Evolutionary conservation across 257 asterid genomes (phyloP).

Genomic region (Penstemon barbatus): DNA sequence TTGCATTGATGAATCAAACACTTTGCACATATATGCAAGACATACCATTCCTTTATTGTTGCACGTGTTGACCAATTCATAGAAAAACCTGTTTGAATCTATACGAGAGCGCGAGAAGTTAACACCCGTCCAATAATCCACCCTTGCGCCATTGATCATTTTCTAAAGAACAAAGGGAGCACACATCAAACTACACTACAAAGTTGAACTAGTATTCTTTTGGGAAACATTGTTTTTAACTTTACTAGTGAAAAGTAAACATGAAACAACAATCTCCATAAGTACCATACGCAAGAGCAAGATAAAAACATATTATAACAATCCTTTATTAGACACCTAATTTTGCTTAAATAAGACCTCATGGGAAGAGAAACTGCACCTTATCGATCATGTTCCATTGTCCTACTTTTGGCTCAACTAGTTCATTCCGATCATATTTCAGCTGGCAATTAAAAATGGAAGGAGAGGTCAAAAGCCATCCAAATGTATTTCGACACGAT

Average conservation of each 20-base stretch:
- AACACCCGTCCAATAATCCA: slow-evolving; percentile 66
- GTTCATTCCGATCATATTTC: slow-evolving; percentile 57
- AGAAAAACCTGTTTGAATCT: slow-evolving; percentile 36
- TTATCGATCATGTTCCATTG: slow-evolving; percentile 83
- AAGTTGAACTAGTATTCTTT: no score
- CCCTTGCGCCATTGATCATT: slow-evolving; percentile 64
- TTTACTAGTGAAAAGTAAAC: no score
- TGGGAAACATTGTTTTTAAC: no score
- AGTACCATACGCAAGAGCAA: no score
- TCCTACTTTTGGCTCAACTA: slow-evolving; percentile 60
- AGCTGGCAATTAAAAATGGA: slow-evolving; percentile 43
- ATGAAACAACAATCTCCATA: no score
- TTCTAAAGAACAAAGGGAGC: slow-evolving; percentile 40
- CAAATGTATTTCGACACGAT: not conserved
- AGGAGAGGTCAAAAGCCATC: not conserved
- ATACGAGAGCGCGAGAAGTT: slow-evolving; percentile 43
- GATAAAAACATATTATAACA: no score
- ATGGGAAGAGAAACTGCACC: slow-evolving; percentile 37
- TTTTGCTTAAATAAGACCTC: not conserved
- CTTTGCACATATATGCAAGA: not conserved
- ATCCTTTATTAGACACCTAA: no score
- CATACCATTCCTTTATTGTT: slow-evolving; percentile 74
- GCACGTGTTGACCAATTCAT: slow-evolving; percentile 56
- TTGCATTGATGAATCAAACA: not conserved
- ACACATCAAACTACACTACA: not conserved